Percentiles rank a stretch among this genome's conserved stretches.
These are phyloP conservation scores for Sugiyamaella americana DNA, from an alignment of 805 yeast species.

Conservation along the genomic window DNA sequence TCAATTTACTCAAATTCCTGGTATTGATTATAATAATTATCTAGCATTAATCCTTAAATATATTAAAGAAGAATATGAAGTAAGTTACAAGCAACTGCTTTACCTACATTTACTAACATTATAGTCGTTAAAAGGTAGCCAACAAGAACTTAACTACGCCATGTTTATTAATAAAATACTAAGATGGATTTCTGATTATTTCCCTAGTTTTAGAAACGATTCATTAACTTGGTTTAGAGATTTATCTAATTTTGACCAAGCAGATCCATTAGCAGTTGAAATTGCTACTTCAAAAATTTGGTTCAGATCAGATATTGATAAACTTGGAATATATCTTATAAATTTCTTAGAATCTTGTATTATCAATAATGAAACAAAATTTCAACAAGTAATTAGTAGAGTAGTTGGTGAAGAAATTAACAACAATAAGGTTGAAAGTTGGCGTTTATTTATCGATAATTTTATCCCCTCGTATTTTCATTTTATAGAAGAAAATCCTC, in stretches of 20 bases:
- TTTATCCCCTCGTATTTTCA: neutral
- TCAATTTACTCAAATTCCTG: neutral
- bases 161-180: neutral
- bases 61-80: neutral
- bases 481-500: neutral
- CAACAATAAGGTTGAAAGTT: neutral
- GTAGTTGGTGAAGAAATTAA: neutral
- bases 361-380: slow-evolving; percentile 1
- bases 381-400: slow-evolving; percentile 3
- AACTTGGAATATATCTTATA: slow-evolving; percentile 1
- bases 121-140: neutral
- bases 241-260: neutral
- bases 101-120: neutral
- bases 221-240: slow-evolving; percentile 8
- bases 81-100: neutral
- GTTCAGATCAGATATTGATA: slow-evolving; percentile 2
- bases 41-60: neutral
- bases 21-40: neutral
- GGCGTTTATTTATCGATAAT: neutral
- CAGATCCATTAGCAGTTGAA: slow-evolving; percentile 7
- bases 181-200: neutral
- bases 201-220: slow-evolving; percentile 2
- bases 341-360: slow-evolving; percentile 7
- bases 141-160: neutral
- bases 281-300: slow-evolving; percentile 5